Conservation (phyloP, 2,329 filamentous ascomycete genomes). For the Sporothrix brasiliensis region DNA sequence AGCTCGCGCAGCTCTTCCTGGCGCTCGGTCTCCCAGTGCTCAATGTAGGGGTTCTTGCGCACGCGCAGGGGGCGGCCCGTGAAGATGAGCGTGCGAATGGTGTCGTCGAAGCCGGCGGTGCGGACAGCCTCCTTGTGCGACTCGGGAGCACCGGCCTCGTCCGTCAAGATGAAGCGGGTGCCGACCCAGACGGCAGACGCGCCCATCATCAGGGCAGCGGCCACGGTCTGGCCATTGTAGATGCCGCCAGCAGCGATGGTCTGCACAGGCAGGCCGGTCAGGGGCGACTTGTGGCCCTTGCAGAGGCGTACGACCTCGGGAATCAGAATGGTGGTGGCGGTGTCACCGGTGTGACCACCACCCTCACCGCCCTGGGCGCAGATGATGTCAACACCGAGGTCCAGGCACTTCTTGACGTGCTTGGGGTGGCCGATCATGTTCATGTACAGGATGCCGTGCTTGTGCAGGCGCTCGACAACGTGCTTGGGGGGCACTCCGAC, state of each 20-base stretch:
- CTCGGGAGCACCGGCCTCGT: slow-evolving; percentile 92
- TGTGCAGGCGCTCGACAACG: slow-evolving; percentile 89
- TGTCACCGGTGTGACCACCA: slow-evolving; percentile 92
- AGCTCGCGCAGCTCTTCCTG: slow-evolving; percentile 88
- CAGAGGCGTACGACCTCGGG: slow-evolving; percentile 84
- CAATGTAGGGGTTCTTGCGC: slow-evolving; percentile 89
- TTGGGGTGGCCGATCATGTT: slow-evolving; percentile 99
- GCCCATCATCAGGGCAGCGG: slow-evolving; percentile 88
- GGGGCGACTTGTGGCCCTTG: slow-evolving; percentile 78
- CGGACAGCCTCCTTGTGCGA: slow-evolving; percentile 94
- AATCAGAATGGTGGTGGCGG: slow-evolving; percentile 89
- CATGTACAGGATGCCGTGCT: slow-evolving; percentile 90
- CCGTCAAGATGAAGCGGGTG: slow-evolving; percentile 89
- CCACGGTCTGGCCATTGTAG: slow-evolving; percentile 87
- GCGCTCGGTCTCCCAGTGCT: slow-evolving; percentile 95
- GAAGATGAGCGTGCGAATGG: slow-evolving; percentile 96
- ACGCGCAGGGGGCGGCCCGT: slow-evolving; percentile 94
- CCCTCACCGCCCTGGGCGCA: slow-evolving; percentile 98
- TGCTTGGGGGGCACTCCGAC: slow-evolving; percentile 89
- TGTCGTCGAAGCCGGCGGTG: slow-evolving; percentile 92
- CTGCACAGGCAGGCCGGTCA: slow-evolving; percentile 85
- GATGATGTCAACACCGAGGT: slow-evolving; percentile 91
- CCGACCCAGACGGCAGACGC: slow-evolving; percentile 94
- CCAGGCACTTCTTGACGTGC: slow-evolving; percentile 95
- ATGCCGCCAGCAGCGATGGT: slow-evolving; percentile 93